Base-by-base conservation (phyloP, 495 filamentous ascomycete species). In the Penicillium diatomitis region DNA sequence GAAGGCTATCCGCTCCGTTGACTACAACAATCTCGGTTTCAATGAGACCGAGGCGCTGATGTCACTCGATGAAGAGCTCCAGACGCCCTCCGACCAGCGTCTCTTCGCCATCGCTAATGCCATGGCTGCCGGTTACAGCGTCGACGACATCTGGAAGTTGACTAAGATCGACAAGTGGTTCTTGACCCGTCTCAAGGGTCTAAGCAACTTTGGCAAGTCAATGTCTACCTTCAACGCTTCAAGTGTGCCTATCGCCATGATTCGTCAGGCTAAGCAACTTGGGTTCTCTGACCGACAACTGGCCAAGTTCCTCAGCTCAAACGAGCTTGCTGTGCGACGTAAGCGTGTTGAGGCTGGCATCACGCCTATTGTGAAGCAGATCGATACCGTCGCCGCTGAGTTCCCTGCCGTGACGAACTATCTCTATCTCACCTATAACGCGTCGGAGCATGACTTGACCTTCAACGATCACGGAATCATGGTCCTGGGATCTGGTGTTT, bases 41-140 rank as follows among this genome's bases (percentile, higher is more conserved):
- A 92, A 87, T 57, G 87, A 90, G 61, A 96, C 91, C 2, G 73
- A 77, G 49, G 92, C 92, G 0, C 78, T 96, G 29, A 96, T 98
- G 87, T 90, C 86, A 0, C 95, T 98, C 51, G 88, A 96, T 55
- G 82, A 85, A 51, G 92, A 98, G 74, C 77, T 98, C 8, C 92
- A 98, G 68, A 96, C 90, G 11, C 92, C 92, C 35, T 97, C 92
- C 7, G 92, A 98, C 61, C 92, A 98, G 72, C 87, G 92, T 47
- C 77, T 98, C 32, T 98, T 98, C 53, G 92, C 92, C 48, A 92
- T 98, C 58, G 92, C 92, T 44, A 98, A 98, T 56, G 92, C 92
- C 38, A 97, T 98, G 92, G 81, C 86, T 56, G 69, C 85, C 44
- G 92, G 91, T 30, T 98, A 98, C 63, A 84, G 79, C 8, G 91